Evolutionary conservation across 2,329 filamentous ascomycete species (phyloP).

Genomic region (Hypoxylon rubiginosum): DNA sequence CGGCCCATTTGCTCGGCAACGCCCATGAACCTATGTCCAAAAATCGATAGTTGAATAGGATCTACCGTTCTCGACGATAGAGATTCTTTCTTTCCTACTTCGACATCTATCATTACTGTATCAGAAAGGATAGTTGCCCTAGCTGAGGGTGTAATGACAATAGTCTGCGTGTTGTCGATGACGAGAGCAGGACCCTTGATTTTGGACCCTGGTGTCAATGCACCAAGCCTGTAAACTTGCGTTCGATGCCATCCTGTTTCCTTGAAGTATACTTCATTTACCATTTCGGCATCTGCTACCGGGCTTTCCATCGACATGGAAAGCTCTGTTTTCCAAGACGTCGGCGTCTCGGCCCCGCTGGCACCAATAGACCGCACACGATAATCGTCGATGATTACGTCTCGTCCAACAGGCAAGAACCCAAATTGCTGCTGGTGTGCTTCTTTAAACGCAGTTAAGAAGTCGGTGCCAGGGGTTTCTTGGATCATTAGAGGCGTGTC

Average conservation of each 20-base stretch:
- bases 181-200: conserved; percentile 86
- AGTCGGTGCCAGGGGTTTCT: conserved; percentile 66
- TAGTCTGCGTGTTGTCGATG: conserved; percentile 85
- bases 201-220: conserved; percentile 77
- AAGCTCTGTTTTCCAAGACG: conserved; percentile 80
- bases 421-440: conserved; percentile 94
- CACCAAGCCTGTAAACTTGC: conserved; percentile 83
- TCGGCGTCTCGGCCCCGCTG: conserved; percentile 77
- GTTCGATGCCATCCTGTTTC: conserved; percentile 79
- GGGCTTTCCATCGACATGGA: conserved; percentile 78
- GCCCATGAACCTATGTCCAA: conserved; percentile 85
- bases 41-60: conserved; percentile 82
- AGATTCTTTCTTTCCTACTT: conserved; percentile 52
- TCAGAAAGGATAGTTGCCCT: conserved; percentile 85
- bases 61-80: conserved; percentile 55
- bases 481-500: conserved; percentile 90
- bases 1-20: conserved; percentile 88
- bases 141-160: conserved; percentile 85
- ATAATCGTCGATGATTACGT: conserved; percentile 92
- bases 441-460: conserved; percentile 81
- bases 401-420: conserved; percentile 84
- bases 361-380: conserved; percentile 89
- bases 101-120: conserved; percentile 83
- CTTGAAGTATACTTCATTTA: conserved; percentile 82
- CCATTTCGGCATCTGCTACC: conserved; percentile 49